Conservation (phyloP, 495 filamentous ascomycete species). For the Saxophila tyrrhenica region DNA sequence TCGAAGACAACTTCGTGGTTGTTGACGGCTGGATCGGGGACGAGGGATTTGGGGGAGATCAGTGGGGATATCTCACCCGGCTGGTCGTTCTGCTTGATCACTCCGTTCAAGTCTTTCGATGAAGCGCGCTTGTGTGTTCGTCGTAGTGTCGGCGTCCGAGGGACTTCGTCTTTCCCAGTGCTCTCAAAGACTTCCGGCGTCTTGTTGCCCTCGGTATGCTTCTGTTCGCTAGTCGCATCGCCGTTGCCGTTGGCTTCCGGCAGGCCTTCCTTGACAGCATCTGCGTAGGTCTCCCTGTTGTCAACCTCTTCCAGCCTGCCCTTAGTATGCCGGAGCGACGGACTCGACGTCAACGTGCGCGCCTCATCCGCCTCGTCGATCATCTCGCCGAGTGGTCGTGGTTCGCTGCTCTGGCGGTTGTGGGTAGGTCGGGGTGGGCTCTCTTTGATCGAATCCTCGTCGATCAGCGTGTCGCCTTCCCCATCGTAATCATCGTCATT, state of each 20-base stretch:
- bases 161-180: conserved; percentile 14
- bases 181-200: conserved; percentile 13
- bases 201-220: not conserved
- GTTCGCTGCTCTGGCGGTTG: conserved; percentile 6
- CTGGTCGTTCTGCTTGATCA: not conserved
- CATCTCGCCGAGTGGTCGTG: conserved; percentile 13
- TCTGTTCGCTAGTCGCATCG: not conserved
- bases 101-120: conserved; percentile 8
- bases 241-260: not conserved
- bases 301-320: conserved; percentile 13
- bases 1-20: conserved; percentile 6
- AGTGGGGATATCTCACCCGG: too few species aligned
- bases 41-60: not conserved
- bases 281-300: conserved; percentile 2
- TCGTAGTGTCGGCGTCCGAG: conserved; percentile 11
- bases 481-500: not conserved
- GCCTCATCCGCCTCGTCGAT: conserved; percentile 13
- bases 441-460: conserved; percentile 17
- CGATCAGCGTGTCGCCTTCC: not conserved
- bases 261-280: conserved; percentile 6
- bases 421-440: conserved; percentile 5
- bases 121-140: conserved; percentile 10
- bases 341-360: not conserved
- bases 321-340: conserved; percentile 11
- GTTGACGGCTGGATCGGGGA: not conserved